Conservation (phyloP, 2,329 filamentous ascomycete genomes). For the Trichoderma sp. region DNA sequence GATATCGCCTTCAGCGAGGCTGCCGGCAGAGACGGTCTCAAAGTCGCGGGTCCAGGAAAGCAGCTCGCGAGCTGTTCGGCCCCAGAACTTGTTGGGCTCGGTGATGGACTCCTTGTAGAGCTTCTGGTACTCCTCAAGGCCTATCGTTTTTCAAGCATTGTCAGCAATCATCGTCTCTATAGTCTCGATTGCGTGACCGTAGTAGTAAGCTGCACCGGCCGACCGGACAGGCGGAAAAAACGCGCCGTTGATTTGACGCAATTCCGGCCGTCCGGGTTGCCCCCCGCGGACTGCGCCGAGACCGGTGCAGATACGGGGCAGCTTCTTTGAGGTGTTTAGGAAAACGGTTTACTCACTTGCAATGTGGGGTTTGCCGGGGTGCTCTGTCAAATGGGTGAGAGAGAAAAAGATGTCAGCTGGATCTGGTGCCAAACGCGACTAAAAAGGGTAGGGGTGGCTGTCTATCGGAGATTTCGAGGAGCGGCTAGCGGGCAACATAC, state of each 20-base stretch:
- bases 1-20: constrained; percentile 74
- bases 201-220: not conserved
- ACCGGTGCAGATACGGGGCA: constrained; percentile 11
- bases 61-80: constrained; percentile 77
- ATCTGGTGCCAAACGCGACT: not conserved
- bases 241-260: constrained; percentile 10
- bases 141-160: constrained; percentile 37
- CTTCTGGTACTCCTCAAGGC: constrained; percentile 64
- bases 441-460: not conserved
- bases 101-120: constrained; percentile 83
- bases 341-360: constrained; percentile 48
- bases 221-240: constrained; percentile 15
- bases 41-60: constrained; percentile 91
- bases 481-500: constrained; percentile 45
- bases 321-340: constrained; percentile 14
- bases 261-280: constrained; percentile 16
- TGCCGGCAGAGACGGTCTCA: constrained; percentile 79
- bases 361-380: constrained; percentile 68
- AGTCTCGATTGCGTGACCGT: not conserved
- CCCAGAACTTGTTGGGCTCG: constrained; percentile 89
- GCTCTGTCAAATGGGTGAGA: constrained; percentile 47
- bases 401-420: constrained; percentile 22
- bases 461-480: constrained; percentile 7
- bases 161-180: constrained; percentile 9
- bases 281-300: constrained; percentile 10